Base-by-base conservation (phyloP, 345 rosid species). In the Acer saccharum region DNA sequence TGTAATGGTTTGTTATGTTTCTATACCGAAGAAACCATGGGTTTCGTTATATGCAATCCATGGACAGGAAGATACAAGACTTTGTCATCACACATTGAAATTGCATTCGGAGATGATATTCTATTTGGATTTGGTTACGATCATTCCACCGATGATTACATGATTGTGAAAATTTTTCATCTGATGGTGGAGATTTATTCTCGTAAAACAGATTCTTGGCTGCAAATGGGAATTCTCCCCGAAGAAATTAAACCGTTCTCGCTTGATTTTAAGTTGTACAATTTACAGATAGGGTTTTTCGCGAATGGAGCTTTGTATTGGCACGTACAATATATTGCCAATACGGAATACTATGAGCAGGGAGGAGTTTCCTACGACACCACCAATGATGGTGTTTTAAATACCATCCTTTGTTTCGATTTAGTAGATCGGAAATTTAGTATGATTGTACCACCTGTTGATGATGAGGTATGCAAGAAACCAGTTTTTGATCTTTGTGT, bases 101-200 rank as follows among this genome's bases (percentile, higher is more conserved):
- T 2, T 32, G 2, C 35, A 0, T 25, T 25, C 0, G 25, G 25
- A 25, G 39, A 32, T 32, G 39, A 32, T 32, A 3, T 32, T 32
- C 39, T 32, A 32, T 32, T 2, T 35, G 61, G 75, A 7, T 71
- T 55, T 54, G 75, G 75, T 10, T 71, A 57, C 6, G 48, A 71
- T 4, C n/a, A 41, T 20, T 25, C 48, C 16, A 29, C 48, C 0
- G 65, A 55, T 29, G 74, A 71, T 29, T 29, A 71, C 23, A 27
- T 50, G 10, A 18, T 71, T 54, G 21, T 50, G 16, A 7, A 1
- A 7, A 16, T 8, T 16, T 14, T 46, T 10, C 2, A 9, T 46
- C 39, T 4, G 39, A 11, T 0, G 17, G 73, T 27, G 23, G 17
- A 16, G 11, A 70, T 50, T 3, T 70, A 21, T 70, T 48, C 62